Base-by-base conservation (phyloP, 768 basidiomycete genomes). In the Trametes cingulata region DNA sequence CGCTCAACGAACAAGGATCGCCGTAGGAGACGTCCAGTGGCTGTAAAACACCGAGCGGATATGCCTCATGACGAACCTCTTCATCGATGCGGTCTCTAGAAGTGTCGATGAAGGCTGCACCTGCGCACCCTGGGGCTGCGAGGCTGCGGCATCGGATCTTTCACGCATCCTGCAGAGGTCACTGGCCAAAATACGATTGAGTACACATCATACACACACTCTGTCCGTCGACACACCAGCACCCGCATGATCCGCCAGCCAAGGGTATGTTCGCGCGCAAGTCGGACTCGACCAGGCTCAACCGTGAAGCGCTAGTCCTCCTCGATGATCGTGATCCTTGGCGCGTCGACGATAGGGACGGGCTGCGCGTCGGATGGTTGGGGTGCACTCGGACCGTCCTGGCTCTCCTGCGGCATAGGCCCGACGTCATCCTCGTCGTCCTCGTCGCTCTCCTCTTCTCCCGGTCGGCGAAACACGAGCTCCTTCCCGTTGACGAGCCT, bases 401-500 rank as follows among this genome's bases (percentile, higher is more conserved):
- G 47, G 29, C 53, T 17, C 12, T 43, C 37, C 22, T 56, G 48
- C 2, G 64, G 64, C 25, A 53, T 58, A n/a, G 65, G 71, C 4
- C 67, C 68, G 4, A 69, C 66, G 15, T 67, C 64, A 43, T 35
- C 66, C 14, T 65, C 64, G 2, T 68, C 65, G 6, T 68, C 66
- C 25, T 77, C 77, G 10, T 76, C 80, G 48, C 75, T 77, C 50
- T 70, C 76, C 56, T 79, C 82, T 56, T 84, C 83, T 8, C 80
- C 84, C 9, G 82, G 82, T 64, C 72, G 71, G 65, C 74, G 76
- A 69, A 86, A 86, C 36, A 80, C 75, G 17, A 95, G 72, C 67
- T 86, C 91, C 66, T 84, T 82, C 60, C 90, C 93, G 58, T 85
- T 90, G 0, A 95, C 85, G 29, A 96, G 74, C 63, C 93, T 81